Base-by-base conservation (phyloP, 352 stramenopile genomes). In the Hyaloperonospora arabidopsidis region DNA sequence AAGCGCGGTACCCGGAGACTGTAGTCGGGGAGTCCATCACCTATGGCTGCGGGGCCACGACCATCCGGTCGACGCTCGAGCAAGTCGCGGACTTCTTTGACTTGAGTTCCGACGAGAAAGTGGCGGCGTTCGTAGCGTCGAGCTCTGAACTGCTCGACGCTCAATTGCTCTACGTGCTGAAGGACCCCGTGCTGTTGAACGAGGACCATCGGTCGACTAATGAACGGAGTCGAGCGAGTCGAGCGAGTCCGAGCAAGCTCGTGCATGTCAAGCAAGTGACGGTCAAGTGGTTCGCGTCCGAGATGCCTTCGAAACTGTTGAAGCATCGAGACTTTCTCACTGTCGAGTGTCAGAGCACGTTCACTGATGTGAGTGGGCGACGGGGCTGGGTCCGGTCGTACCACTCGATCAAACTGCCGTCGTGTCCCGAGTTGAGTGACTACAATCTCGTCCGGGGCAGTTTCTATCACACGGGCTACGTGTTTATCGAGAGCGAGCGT, bases 331-430 rank as follows among this genome's bases (percentile, higher is more conserved):
- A 88, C 50, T 87, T 84, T 46, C 59, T 84, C 47, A 82, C 74
- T 10, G 68, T 90, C 34, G 80, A 90, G 60, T 90, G 78, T 54
- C 80, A 90, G 53, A 80, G 84, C 63, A 71, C 72, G 10, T 88
- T 88, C 51, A 55, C 68, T 15, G 77, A 88, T 52, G 67, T 70
- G 5, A 85, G 69, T 40, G 76, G 76, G 15, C 72, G 71, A 22
- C 67, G 74, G 5, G 79, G 79, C 13, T 90, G 77, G 77, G 79
- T 86, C 22, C 79, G 77, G 0, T 86, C 75, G 2, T 83, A 77
- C 52, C 76, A 86, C 53, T 86, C 74, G 21, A 77, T 90, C 55
- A 85, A 82, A 36, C 52, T 90, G 40, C 63, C 72, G 34, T 81
- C 70, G 41, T 86, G 75, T 34, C 77, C 77, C 1, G 75, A 87